Evolutionary conservation across 148 eudicot genomes (phyloP).

Genomic region (Chenopodium berlandieri): DNA sequence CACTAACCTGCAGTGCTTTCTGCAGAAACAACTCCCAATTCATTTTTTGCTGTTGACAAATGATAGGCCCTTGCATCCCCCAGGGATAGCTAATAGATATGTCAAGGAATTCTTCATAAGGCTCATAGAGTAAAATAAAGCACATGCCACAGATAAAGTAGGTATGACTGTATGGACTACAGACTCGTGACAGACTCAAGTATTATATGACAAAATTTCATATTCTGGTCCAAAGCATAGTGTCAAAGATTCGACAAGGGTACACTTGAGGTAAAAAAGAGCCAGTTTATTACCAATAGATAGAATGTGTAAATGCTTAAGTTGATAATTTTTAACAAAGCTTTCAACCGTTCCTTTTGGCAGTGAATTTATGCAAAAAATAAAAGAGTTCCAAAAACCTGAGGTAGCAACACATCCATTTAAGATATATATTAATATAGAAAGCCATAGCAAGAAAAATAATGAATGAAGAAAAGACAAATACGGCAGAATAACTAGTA

Average conservation of each 20-base stretch:
- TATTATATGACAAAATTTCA: too few species aligned
- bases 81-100: constrained; percentile 62
- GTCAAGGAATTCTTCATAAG: constrained; percentile 39
- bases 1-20: constrained; percentile 78
- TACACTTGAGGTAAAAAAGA: not conserved
- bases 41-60: constrained; percentile 90
- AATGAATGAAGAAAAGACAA: not conserved
- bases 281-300: not conserved
- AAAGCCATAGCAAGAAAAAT: not conserved
- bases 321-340: not conserved
- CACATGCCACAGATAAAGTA: not conserved
- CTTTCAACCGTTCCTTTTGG: not conserved
- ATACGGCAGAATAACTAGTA: not conserved
- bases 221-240: too few species aligned
- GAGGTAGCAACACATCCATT: not conserved
- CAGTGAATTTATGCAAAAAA: too few species aligned
- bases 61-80: constrained; percentile 98
- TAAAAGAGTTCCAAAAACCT: not conserved
- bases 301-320: not conserved
- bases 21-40: constrained; percentile 95
- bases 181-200: not conserved
- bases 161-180: not conserved
- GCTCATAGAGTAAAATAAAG: not conserved
- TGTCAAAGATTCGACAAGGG: not conserved
- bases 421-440: not conserved